phyloP scores from a whole-genome alignment of 1,139 yeast genomes.

The Saccharomyces hybrid region DNA sequence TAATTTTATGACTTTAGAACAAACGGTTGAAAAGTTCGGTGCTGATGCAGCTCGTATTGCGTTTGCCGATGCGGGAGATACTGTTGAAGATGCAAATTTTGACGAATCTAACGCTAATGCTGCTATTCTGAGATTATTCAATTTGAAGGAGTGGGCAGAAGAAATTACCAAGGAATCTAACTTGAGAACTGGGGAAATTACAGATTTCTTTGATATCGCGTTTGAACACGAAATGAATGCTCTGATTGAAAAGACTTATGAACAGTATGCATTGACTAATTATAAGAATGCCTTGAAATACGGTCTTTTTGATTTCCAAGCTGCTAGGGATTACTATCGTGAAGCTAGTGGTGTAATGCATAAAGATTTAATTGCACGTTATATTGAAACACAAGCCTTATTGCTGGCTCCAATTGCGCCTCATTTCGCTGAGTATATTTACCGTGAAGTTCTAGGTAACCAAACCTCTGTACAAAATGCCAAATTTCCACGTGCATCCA shows the following conservation, averaged over 20 bases:
- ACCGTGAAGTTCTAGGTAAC: conserved; percentile 68
- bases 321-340: conserved; percentile 93
- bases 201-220: conserved; percentile 72
- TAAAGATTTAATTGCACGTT: conserved; percentile 67
- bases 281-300: conserved; percentile 84
- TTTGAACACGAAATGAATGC: conserved; percentile 91
- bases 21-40: conserved; percentile 81
- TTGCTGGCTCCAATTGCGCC: conserved; percentile 91
- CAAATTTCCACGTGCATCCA: conserved; percentile 64
- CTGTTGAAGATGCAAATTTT: conserved; percentile 95
- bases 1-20: conserved; percentile 85
- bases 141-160: conserved; percentile 93
- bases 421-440: conserved; percentile 85
- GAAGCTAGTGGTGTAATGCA: conserved; percentile 73
- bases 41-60: conserved; percentile 98
- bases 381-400: conserved; percentile 78
- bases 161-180: conserved; percentile 47
- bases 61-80: conserved; percentile 96
- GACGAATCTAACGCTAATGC: conserved; percentile 97
- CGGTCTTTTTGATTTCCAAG: conserved; percentile 90
- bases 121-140: conserved; percentile 86
- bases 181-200: conserved; percentile 61
- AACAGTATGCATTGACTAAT: conserved; percentile 61
- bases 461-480: conserved; percentile 62
- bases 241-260: conserved; percentile 64